Evolutionary conservation across 176 grass and related monocot species (phyloP), one percentile per base, ranked within the genome.

Genomic region (Oryza glumipatula): DNA sequence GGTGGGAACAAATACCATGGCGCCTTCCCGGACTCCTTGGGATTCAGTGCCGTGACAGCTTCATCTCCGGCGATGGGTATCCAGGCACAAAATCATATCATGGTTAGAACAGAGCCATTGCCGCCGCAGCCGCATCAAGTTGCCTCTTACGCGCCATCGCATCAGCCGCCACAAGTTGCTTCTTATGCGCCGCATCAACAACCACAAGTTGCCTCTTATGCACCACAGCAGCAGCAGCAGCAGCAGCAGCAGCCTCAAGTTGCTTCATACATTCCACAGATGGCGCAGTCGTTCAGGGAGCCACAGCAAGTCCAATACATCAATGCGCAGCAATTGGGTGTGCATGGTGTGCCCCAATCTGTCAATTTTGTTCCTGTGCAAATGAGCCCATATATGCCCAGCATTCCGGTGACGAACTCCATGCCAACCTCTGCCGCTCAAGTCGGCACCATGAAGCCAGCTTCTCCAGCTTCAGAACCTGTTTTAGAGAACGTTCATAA

Each of bases 271-370:
- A 58, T 70, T 36, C 74, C 74, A 16, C 88, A 90, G 69, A 85
- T 85, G 77, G 85, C 83, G 0, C 95, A 92, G 21, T 43, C 89
- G 0, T 93, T 86, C 68, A 45, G 88, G 28, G 93, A 95, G n/a
- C 70, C 93, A 19, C 89, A 93, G 19, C 91, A 93, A 80, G 36
- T 93, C 26, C 87, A 94, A 11, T 95, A 87, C 86, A 74, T 93
- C 47, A 95, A 81, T 69, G 65, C 86, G 0, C 88, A 88, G 13
- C 94, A 97, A 89, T 84, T 94, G 76, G 71, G 88, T 38, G 70
- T 74, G 5, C 84, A 6, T 61, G 89, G 85, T 28, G 75, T 48
- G 9, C 76, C 76, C 6, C 91, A 91, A 52, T 48, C 73, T 26
- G 78, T 79, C 60, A 93, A 88, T 77, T 36, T 80, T 64, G 86